Percentiles rank a stretch among this genome's conserved stretches.
Conservation (phyloP, 1,284 basidiomycete genomes). For the Quambalaria eucalypti region DNA sequence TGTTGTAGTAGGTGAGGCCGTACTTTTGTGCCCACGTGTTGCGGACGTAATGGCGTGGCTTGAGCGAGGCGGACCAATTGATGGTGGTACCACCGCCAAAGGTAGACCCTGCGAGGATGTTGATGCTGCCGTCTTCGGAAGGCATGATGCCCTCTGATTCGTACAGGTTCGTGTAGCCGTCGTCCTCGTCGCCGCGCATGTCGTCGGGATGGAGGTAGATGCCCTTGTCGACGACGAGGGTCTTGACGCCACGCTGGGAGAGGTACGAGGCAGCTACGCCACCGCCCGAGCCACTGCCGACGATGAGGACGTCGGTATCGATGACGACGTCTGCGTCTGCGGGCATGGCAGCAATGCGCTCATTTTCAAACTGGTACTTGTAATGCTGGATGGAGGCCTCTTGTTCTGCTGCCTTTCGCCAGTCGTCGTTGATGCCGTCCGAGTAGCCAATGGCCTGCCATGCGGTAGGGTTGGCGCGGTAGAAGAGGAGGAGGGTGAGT, state of each 20-base stretch:
- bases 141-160: slow-evolving; percentile 48
- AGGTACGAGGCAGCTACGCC: slow-evolving; percentile 47
- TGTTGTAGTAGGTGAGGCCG: slow-evolving; percentile 47
- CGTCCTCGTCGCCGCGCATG: slow-evolving; percentile 42
- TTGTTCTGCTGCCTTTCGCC: slow-evolving; percentile 20
- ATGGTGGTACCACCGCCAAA: slow-evolving; percentile 52
- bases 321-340: slow-evolving; percentile 24
- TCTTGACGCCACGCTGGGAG: slow-evolving; percentile 45
- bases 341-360: slow-evolving; percentile 21
- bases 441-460: slow-evolving; percentile 43
- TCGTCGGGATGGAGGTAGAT: slow-evolving; percentile 46
- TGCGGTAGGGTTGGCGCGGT: slow-evolving; percentile 31
- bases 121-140: slow-evolving; percentile 47
- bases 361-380: slow-evolving; percentile 40
- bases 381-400: slow-evolving; percentile 13
- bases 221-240: slow-evolving; percentile 51
- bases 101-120: slow-evolving; percentile 48
- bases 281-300: slow-evolving; percentile 51
- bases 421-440: slow-evolving; percentile 29
- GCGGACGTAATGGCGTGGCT: slow-evolving; percentile 48
- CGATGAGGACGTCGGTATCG: slow-evolving; percentile 44
- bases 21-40: slow-evolving; percentile 48
- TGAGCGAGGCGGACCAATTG: slow-evolving; percentile 51
- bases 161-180: slow-evolving; percentile 47
- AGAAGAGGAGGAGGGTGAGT: slow-evolving; percentile 34